phyloP scores from a whole-genome alignment of 2,329 filamentous ascomycete genomes.

The Seiridium unicorne region DNA sequence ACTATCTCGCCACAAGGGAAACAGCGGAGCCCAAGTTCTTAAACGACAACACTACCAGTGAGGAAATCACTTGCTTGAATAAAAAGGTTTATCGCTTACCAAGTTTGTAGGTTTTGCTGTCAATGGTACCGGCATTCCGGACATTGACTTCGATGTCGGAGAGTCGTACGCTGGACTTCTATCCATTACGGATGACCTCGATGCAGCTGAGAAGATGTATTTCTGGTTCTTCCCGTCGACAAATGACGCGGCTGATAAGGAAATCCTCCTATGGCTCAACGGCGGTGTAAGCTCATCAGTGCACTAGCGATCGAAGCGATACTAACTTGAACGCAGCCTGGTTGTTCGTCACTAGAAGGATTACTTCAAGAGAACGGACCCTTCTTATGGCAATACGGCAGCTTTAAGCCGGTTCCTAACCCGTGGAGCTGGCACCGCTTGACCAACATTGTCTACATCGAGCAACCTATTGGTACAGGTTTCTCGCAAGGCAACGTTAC shows the following conservation, averaged over 20 bases:
- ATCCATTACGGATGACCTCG: conserved; percentile 45
- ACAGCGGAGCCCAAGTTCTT: conserved; percentile 22
- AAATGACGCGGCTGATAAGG: conserved; percentile 40
- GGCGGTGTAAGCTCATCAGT: conserved; percentile 33
- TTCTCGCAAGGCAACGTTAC: conserved; percentile 65
- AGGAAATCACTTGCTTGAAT: background rate
- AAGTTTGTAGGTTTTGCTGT: conserved; percentile 50
- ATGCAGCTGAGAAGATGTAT: conserved; percentile 43
- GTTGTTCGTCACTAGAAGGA: conserved; percentile 62
- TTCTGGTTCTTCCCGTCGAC: conserved; percentile 58
- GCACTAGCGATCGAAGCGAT: background rate
- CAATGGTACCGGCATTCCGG: conserved; percentile 60
- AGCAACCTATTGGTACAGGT: conserved; percentile 67
- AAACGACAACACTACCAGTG: conserved; percentile 27
- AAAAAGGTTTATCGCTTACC: background rate
- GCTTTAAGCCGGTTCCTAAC: conserved; percentile 62
- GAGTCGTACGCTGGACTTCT: conserved; percentile 59
- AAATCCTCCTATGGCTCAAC: conserved; percentile 55
- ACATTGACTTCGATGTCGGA: conserved; percentile 62
- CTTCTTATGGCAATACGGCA: conserved; percentile 70
- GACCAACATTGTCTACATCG: conserved; percentile 75
- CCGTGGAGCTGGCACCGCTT: conserved; percentile 73
- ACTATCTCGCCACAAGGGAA: conserved; percentile 22
- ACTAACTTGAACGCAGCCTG: conserved; percentile 37
- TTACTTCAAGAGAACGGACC: conserved; percentile 77